A percentile compares a stretch with the other conserved stretches of the same genome.
These are phyloP conservation scores for Haematococcus lacustris DNA, from an alignment of 139 green algal species.

Conservation along the genomic window DNA sequence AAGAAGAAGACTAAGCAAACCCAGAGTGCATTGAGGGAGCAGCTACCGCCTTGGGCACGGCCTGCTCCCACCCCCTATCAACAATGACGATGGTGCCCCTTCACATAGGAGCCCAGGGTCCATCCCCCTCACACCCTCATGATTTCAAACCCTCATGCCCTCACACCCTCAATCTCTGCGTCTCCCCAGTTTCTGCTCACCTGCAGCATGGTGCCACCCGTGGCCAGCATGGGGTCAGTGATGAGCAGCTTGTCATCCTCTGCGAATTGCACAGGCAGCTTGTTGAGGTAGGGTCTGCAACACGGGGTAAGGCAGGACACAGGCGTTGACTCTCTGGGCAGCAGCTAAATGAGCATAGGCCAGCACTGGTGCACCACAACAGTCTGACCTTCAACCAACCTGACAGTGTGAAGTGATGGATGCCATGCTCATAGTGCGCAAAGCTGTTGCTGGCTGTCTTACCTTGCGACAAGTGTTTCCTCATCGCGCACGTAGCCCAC, in stretches of 20 bases:
- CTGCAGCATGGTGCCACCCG: constrained; percentile 56
- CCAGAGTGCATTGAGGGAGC: too few species aligned
- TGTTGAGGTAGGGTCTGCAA: constrained; percentile 92
- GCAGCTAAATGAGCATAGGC: too few species aligned
- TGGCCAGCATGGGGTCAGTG: constrained; percentile 87
- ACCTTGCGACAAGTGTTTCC: constrained; percentile 65
- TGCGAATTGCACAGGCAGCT: constrained; percentile 69
- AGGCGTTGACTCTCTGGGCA: neutral
- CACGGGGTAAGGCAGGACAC: neutral
- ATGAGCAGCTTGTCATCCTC: constrained; percentile 74
- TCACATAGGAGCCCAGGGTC: too few species aligned
- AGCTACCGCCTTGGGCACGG: too few species aligned
- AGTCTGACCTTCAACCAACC: too few species aligned
- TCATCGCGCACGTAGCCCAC: constrained; percentile 85
- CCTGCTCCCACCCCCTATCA: too few species aligned
- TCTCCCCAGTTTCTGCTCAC: constrained; percentile 20
- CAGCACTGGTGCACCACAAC: neutral
- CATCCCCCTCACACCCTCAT: too few species aligned
- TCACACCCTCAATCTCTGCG: neutral
- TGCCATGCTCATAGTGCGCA: too few species aligned
- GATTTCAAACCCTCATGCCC: too few species aligned
- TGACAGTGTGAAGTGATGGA: too few species aligned
- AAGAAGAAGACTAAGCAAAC: too few species aligned
- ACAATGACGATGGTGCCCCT: too few species aligned
- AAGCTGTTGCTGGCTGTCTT: neutral